These are phyloP conservation scores for Beauveria brongniartii DNA, from an alignment of 2,329 filamentous ascomycete species.

Conservation along the genomic window DNA sequence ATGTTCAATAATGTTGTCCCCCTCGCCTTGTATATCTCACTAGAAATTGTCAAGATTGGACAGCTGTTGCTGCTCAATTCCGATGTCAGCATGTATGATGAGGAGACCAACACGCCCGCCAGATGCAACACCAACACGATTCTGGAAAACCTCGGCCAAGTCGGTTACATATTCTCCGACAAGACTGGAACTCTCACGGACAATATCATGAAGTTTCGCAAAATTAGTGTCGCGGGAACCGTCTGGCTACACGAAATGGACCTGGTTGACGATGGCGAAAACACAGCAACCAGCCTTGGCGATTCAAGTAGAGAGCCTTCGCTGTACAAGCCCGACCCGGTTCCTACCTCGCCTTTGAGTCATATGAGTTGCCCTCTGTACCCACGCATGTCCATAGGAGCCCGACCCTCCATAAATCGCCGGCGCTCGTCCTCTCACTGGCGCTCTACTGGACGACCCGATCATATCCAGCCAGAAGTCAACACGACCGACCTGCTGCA, in stretches of 20 bases:
- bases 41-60: slow-evolving; percentile 79
- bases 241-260: slow-evolving; percentile 83
- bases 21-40: slow-evolving; percentile 79
- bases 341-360: slow-evolving; percentile 21
- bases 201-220: slow-evolving; percentile 92
- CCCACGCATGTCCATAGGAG: slow-evolving; percentile 23
- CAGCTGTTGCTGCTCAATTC: slow-evolving; percentile 69
- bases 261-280: slow-evolving; percentile 29
- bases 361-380: slow-evolving; percentile 20
- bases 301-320: slow-evolving; percentile 20
- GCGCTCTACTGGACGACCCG: slow-evolving; percentile 40
- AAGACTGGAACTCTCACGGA: slow-evolving; percentile 93
- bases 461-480: slow-evolving; percentile 46
- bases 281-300: slow-evolving; percentile 15
- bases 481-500: slow-evolving; percentile 68
- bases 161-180: slow-evolving; percentile 86
- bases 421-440: slow-evolving; percentile 42
- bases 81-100: slow-evolving; percentile 88
- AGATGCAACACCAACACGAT: slow-evolving; percentile 91
- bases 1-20: slow-evolving; percentile 97
- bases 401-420: slow-evolving; percentile 22
- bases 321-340: slow-evolving; percentile 21
- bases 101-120: slow-evolving; percentile 73
- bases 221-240: slow-evolving; percentile 80
- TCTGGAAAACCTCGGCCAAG: slow-evolving; percentile 85